Evolutionary conservation across 495 filamentous ascomycete genomes (phyloP).

Genomic region (Hypoxylon perforatum): DNA sequence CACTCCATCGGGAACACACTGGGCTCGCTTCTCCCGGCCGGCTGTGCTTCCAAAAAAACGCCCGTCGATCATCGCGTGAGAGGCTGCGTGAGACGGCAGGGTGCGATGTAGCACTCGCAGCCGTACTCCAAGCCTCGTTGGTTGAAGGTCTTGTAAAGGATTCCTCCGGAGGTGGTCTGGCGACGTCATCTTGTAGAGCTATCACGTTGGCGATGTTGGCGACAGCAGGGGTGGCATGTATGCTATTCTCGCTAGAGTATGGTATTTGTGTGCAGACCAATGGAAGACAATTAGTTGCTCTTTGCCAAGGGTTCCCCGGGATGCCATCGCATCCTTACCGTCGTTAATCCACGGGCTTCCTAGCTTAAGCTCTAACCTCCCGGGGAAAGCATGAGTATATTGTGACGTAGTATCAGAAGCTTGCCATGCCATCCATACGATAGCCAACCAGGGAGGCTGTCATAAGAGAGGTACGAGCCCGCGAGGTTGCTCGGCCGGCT

Average conservation of each 20-base stretch:
- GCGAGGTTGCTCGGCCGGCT: neutral
- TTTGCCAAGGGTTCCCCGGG: slow-evolving; percentile 19
- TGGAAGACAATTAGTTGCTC: slow-evolving; percentile 7
- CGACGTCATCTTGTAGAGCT: slow-evolving; percentile 29
- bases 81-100: slow-evolving; percentile 22
- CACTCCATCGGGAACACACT: slow-evolving; percentile 1
- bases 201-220: slow-evolving; percentile 10
- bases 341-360: slow-evolving; percentile 1
- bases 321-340: slow-evolving; percentile 12
- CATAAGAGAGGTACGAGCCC: slow-evolving; percentile 50
- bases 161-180: slow-evolving; percentile 21
- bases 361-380: slow-evolving; percentile 1
- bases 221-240: slow-evolving; percentile 18
- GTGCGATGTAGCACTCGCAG: slow-evolving; percentile 17
- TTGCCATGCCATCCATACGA: slow-evolving; percentile 64
- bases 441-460: slow-evolving; percentile 68
- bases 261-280: slow-evolving; percentile 27
- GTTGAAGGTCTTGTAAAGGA: slow-evolving; percentile 20
- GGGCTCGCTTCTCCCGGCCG: slow-evolving; percentile 10
- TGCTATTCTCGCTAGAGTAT: slow-evolving; percentile 26
- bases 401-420: slow-evolving; percentile 21
- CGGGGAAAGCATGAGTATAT: slow-evolving; percentile 10
- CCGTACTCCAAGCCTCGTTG: slow-evolving; percentile 25
- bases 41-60: slow-evolving; percentile 17
- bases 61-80: slow-evolving; percentile 37